A percentile compares a stretch with the other conserved stretches of the same genome.
These are phyloP conservation scores for Bacidia gigantensis DNA, from an alignment of 495 filamentous ascomycete genomes.

Conservation along the genomic window DNA sequence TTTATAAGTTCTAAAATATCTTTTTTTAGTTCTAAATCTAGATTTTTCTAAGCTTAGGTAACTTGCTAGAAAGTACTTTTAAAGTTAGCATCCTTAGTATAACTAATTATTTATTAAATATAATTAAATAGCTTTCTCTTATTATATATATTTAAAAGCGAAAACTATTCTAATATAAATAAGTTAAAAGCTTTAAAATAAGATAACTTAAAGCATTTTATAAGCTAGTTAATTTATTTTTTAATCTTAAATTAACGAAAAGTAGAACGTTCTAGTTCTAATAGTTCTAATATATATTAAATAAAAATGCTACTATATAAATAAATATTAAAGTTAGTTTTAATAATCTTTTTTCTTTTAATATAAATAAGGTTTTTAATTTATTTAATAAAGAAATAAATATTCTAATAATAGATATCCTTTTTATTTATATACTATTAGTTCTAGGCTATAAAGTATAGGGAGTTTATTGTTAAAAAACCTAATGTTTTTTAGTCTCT, in stretches of 20 bases:
- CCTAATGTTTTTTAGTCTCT: not conserved
- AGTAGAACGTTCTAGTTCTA: not conserved
- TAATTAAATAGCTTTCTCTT: not conserved
- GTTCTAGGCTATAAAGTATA: not conserved
- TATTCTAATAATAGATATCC: not conserved
- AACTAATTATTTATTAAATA: constrained; percentile 5
- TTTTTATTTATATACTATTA: not conserved
- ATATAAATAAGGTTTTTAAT: not conserved
- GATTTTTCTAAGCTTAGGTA: constrained; percentile 1
- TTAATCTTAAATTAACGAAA: not conserved
- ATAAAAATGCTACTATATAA: not conserved
- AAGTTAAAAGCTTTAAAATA: too few relatives aligned
- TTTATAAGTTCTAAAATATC: too few relatives aligned
- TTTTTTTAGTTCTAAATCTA: constrained; percentile 6
- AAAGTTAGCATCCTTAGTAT: not conserved
- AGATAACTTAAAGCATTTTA: too few relatives aligned
- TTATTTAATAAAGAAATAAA: constrained; percentile 5
- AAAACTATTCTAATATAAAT: not conserved
- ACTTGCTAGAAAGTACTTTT: not conserved
- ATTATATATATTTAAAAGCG: not conserved
- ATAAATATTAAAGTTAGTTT: not conserved
- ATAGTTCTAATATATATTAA: not conserved
- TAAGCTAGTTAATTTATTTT: too few relatives aligned
- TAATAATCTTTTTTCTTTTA: not conserved
- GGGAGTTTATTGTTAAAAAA: not conserved